phyloP scores from a whole-genome alignment of 352 stramenopile genomes.

The Globisporangium okanoganense region DNA sequence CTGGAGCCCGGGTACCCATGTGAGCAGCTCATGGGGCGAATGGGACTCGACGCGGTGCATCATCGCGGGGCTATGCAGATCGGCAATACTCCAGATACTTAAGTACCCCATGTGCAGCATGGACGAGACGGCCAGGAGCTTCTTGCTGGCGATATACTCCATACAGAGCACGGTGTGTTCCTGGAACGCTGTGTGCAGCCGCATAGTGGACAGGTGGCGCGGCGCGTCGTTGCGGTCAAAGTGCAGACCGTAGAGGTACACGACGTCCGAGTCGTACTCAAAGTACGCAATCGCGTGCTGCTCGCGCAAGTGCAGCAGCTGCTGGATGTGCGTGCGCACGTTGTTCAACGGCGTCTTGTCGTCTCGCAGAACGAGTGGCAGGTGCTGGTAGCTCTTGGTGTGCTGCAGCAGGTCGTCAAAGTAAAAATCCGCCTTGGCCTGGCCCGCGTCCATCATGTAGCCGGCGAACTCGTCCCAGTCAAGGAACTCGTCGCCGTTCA shows the following conservation, averaged over 20 bases:
- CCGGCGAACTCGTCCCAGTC: slow-evolving; percentile 90
- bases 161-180: slow-evolving; percentile 60
- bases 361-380: slow-evolving; percentile 8
- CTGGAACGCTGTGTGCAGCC: slow-evolving; percentile 72
- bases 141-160: slow-evolving; percentile 38
- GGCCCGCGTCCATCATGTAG: slow-evolving; percentile 80
- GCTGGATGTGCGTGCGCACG: slow-evolving; percentile 44
- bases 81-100: slow-evolving; percentile 52
- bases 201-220: slow-evolving; percentile 58
- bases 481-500: slow-evolving; percentile 82
- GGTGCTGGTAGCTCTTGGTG: slow-evolving; percentile 9
- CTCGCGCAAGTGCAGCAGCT: slow-evolving; percentile 43
- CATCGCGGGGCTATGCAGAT: slow-evolving; percentile 55
- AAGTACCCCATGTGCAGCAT: slow-evolving; percentile 47
- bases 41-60: slow-evolving; percentile 54
- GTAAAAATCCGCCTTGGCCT: slow-evolving; percentile 54
- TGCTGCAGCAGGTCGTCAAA: slow-evolving; percentile 25
- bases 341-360: slow-evolving; percentile 33
- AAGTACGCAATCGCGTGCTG: slow-evolving; percentile 69
- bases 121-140: slow-evolving; percentile 54
- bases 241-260: slow-evolving; percentile 58
- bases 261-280: slow-evolving; percentile 57
- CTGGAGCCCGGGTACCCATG: slow-evolving; percentile 50
- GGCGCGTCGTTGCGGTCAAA: slow-evolving; percentile 62
- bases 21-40: slow-evolving; percentile 51